Conservation (phyloP, 768 basidiomycete genomes). For the Hemileccinum rubropunctum region DNA sequence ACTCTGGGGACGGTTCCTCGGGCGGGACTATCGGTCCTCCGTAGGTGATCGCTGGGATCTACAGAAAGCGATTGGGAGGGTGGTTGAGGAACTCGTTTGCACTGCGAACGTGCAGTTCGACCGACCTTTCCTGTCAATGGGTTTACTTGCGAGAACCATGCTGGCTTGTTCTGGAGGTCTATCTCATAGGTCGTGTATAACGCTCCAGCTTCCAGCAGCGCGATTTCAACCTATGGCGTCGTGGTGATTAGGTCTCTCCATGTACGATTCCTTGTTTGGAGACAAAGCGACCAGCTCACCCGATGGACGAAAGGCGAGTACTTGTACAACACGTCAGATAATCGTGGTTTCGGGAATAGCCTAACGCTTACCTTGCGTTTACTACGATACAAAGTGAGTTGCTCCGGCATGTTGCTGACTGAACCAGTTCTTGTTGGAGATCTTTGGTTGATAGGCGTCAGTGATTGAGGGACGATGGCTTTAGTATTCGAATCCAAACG, state of each 20-base stretch:
- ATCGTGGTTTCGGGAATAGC: background rate
- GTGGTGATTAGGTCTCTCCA: background rate
- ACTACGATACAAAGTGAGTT: constrained; percentile 39
- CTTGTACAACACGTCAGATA: constrained; percentile 25
- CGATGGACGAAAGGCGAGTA: constrained; percentile 55
- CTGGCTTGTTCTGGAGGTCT: constrained; percentile 60
- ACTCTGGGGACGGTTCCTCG: constrained; percentile 54
- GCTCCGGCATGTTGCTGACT: constrained; percentile 18
- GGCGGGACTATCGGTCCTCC: constrained; percentile 55
- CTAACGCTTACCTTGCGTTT: constrained; percentile 36
- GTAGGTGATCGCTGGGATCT: constrained; percentile 59
- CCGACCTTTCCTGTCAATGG: constrained; percentile 56
- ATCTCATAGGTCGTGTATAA: constrained; percentile 50
- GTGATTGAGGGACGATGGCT: too few relatives aligned
- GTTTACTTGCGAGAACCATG: constrained; percentile 65
- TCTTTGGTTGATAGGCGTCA: background rate
- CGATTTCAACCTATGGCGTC: constrained; percentile 50
- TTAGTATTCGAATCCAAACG: too few relatives aligned
- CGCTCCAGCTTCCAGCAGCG: constrained; percentile 52
- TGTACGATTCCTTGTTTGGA: too few relatives aligned
- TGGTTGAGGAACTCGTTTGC: too few relatives aligned
- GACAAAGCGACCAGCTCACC: constrained; percentile 29
- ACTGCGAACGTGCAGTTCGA: background rate
- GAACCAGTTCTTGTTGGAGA: too few relatives aligned
- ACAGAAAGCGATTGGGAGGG: background rate